Conservation (phyloP, 2,329 filamentous ascomycete genomes). For the Dactylellina sp. region DNA sequence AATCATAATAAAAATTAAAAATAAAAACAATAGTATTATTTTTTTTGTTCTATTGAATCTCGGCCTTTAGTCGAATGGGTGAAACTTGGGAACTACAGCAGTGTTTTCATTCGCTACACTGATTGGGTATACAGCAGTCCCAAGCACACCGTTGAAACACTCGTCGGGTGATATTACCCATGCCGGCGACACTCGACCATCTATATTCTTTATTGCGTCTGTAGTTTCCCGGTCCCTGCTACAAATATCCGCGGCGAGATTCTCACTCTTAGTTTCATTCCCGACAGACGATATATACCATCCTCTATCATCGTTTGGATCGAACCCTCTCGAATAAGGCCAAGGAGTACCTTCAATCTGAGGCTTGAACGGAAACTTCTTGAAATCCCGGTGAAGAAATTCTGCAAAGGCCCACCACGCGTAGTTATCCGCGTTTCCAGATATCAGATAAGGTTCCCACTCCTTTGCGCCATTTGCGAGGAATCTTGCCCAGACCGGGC, state of each 20-base stretch:
- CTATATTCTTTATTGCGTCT: not conserved
- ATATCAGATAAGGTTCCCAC: not conserved
- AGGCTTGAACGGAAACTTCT: slow-evolving; percentile 18
- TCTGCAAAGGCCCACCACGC: slow-evolving; percentile 6
- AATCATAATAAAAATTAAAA: no score
- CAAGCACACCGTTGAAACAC: slow-evolving; percentile 12
- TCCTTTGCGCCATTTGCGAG: not conserved
- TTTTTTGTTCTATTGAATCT: no score
- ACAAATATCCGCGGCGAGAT: slow-evolving; percentile 7
- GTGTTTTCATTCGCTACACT: not conserved
- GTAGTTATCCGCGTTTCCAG: slow-evolving; percentile 27
- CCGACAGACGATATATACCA: not conserved
- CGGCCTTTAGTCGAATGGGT: no score
- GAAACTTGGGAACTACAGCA: no score
- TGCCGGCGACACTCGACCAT: not conserved
- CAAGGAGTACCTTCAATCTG: not conserved
- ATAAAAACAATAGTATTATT: no score
- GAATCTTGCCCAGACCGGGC: not conserved
- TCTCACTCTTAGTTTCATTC: not conserved
- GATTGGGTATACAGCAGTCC: not conserved
- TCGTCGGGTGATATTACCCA: slow-evolving; percentile 9
- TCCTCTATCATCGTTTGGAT: not conserved
- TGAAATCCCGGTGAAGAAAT: slow-evolving; percentile 9
- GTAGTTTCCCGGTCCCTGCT: not conserved
- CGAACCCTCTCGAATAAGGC: slow-evolving; percentile 9